Evolutionary conservation across 2,329 filamentous ascomycete species (phyloP).

Genomic region (Fusarium nanum): DNA sequence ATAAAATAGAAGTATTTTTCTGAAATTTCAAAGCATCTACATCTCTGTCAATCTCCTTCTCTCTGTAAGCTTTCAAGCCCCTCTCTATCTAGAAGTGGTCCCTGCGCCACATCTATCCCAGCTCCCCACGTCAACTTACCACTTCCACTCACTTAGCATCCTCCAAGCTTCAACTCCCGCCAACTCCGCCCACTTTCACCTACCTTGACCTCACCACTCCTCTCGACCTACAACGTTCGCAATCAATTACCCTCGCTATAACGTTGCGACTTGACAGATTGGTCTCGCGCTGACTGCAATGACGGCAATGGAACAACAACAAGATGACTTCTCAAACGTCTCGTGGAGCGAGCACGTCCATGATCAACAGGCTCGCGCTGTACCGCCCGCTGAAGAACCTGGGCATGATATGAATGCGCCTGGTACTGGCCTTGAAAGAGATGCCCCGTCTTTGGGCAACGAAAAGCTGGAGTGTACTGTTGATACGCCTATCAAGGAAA

Average conservation of each 20-base stretch:
- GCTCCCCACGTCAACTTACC: slow-evolving; percentile 34
- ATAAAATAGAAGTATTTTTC: accelerated
- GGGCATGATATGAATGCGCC: slow-evolving; percentile 56
- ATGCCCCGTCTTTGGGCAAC: slow-evolving; percentile 72
- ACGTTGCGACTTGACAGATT: neutral
- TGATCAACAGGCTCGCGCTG: slow-evolving; percentile 51
- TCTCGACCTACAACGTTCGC: neutral
- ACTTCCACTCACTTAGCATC: slow-evolving; percentile 20
- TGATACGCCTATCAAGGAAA: slow-evolving; percentile 88
- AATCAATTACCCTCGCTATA: neutral
- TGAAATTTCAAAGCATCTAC: accelerated
- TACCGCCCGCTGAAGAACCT: slow-evolving; percentile 44
- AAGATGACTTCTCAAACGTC: slow-evolving; percentile 82
- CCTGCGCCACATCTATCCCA: slow-evolving; percentile 35
- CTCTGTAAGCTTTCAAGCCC: slow-evolving; percentile 2
- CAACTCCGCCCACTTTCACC: slow-evolving; percentile 29
- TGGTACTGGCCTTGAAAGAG: slow-evolving; percentile 63
- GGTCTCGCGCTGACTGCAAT: slow-evolving; percentile 51
- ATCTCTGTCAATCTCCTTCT: neutral
- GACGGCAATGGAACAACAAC: slow-evolving; percentile 62
- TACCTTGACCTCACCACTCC: slow-evolving; percentile 7
- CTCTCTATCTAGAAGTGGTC: slow-evolving; percentile 32
- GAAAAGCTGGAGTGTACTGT: slow-evolving; percentile 88
- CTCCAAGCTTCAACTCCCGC: slow-evolving; percentile 37
- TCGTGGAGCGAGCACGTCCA: slow-evolving; percentile 76